Evolutionary conservation across 2,329 filamentous ascomycete genomes (phyloP).

Genomic region (Arachnomyces sp.): DNA sequence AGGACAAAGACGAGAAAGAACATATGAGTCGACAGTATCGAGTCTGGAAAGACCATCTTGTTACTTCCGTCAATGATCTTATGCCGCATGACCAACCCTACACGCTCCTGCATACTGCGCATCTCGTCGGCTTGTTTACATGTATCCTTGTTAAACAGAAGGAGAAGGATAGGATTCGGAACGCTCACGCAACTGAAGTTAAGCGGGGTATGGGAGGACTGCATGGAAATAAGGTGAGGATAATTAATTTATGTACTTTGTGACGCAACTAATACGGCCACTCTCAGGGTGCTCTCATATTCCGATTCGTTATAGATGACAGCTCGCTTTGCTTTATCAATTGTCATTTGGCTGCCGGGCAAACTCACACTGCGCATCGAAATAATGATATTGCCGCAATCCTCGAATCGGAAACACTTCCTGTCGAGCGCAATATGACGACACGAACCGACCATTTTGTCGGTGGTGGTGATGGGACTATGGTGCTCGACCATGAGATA

Average conservation of each 20-base stretch:
- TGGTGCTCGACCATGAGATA: constrained; percentile 97
- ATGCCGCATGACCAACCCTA: constrained; percentile 72
- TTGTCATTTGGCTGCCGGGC: constrained; percentile 90
- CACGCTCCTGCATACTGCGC: constrained; percentile 76
- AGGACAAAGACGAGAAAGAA: constrained; percentile 71
- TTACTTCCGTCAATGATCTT: constrained; percentile 71
- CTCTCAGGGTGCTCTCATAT: constrained; percentile 64
- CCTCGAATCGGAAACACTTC: constrained; percentile 69
- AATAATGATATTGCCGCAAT: constrained; percentile 91
- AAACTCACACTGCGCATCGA: constrained; percentile 78
- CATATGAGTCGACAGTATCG: constrained; percentile 97
- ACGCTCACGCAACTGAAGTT: constrained; percentile 71
- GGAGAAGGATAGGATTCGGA: constrained; percentile 65
- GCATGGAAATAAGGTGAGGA: constrained; percentile 75
- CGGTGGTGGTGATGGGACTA: constrained; percentile 85
- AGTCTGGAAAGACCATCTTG: constrained; percentile 87
- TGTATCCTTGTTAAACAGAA: constrained; percentile 87
- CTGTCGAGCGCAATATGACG: constrained; percentile 58
- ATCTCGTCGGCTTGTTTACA: constrained; percentile 88
- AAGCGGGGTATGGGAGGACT: constrained; percentile 94
- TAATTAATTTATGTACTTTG: constrained; percentile 1
- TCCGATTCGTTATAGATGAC: constrained; percentile 91
- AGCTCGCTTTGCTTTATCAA: constrained; percentile 94
- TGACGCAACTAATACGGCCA: background rate
- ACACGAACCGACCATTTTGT: constrained; percentile 69